Evolutionary conservation across 257 asterid genomes (phyloP), one percentile per base, ranked within the genome.

Genomic region (Cordia subcordata): DNA sequence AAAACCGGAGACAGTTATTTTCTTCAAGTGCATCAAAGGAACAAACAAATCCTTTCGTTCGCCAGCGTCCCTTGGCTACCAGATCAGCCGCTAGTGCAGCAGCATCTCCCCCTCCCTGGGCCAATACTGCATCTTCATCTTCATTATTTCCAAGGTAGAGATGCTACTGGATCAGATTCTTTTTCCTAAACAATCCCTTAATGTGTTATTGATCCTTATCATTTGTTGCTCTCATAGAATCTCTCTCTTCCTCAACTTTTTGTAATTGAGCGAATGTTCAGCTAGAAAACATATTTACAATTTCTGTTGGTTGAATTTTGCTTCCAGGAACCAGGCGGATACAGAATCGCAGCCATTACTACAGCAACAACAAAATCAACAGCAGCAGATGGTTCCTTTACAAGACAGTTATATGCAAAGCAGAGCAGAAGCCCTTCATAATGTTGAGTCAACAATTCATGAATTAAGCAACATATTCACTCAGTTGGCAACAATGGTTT

Each of bases 381-480:
- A 85, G 68, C 98, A 92, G 63, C 94, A 82, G 72, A 17, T 87
- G 77, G 91, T 83, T 75, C 95, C 98, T 5, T 33, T 79, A 47
- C 98, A 85, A 73, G 98, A 90, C 66, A 85, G 81, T 81, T 87
- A 85, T 84, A 87, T 87, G 96, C 95, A 87, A 81, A 90, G 98
- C 72, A 75, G 98, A 79, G 91, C 96, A 2, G 98, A 87, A 71
- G 95, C 96, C 71, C 91, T 90, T 74, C 96, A 87, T 68, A 87
- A 85, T 65, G 95, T 83, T 57, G 98, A 90, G 68, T 87, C 97
- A 12, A 86, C 97, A 27, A 90, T 90, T 62, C 94, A 87, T 68
- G 98, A 90, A 83, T 81, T 90, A 65, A 44, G 96, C 75, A 85
- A 60, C 73, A 87, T 90, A 74, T 90, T 87, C 74, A 87, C 87